Evolutionary conservation across 1,284 basidiomycete genomes (phyloP).

Genomic region (Entoloma clypeatum): DNA sequence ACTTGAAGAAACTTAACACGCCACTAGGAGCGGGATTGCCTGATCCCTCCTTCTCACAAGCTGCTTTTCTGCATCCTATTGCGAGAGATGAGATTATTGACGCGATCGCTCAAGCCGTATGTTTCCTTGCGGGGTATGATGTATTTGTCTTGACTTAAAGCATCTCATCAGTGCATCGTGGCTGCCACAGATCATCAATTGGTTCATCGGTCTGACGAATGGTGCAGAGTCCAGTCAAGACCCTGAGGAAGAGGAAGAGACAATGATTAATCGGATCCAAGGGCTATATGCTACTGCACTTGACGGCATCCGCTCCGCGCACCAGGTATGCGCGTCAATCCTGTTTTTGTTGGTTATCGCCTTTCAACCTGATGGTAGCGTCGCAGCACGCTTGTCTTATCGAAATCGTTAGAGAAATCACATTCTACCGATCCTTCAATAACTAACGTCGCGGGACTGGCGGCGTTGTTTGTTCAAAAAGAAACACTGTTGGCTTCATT

Average conservation of each 20-base stretch:
- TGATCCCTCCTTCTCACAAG: constrained; percentile 52
- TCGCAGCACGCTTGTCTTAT: constrained; percentile 41
- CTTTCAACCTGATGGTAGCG: constrained; percentile 30
- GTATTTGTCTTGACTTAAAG: not conserved
- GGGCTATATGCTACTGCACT: constrained; percentile 49
- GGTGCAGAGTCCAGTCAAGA: constrained; percentile 35
- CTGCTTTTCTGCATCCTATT: constrained; percentile 56
- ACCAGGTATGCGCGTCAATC: constrained; percentile 40
- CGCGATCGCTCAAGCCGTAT: constrained; percentile 58
- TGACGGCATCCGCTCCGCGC: constrained; percentile 38
- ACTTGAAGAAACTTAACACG: no score
- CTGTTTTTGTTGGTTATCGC: not conserved
- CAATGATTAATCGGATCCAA: constrained; percentile 41
- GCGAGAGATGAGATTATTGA: constrained; percentile 56
- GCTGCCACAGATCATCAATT: constrained; percentile 50
- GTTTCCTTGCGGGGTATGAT: constrained; percentile 22
- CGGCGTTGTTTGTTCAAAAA: constrained; percentile 33
- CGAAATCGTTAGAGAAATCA: constrained; percentile 24
- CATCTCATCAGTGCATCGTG: constrained; percentile 46
- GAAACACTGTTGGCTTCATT: constrained; percentile 40
- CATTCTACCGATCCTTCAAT: constrained; percentile 3
- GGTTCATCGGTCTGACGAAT: constrained; percentile 42
- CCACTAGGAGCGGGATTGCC: constrained; percentile 50
- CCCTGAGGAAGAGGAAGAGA: constrained; percentile 41
- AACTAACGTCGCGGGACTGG: constrained; percentile 25